Base-by-base conservation (phyloP, 2,329 filamentous ascomycete genomes). In the Talaromyces sp. region DNA sequence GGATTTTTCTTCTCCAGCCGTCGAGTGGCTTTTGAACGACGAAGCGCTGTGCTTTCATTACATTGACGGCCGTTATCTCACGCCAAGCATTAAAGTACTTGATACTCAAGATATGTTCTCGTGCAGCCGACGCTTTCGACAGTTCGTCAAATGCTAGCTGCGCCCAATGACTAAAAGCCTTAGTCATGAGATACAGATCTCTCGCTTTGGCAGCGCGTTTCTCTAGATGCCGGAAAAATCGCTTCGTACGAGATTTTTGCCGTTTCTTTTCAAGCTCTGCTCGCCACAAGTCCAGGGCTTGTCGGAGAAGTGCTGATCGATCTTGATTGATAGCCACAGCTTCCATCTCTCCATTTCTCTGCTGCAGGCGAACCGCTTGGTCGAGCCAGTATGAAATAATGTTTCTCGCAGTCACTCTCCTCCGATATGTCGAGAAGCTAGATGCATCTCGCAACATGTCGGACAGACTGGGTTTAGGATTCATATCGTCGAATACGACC, bases 31-130 rank as follows among this genome's bases (percentile, higher is more conserved):
- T 86, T 56, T 77, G 80, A 7, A 86, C 70, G 19, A 84, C 78
- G 65, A 88, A 83, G 38, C 83, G 76, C 51, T 82, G 80, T 11
- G 80, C 78, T 69, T 84, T 84, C 49, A 82, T 71, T 64, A 87
- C 83, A 68, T 90, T 88, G 59, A 86, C 82, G 1, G 82, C 81
- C 0, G 88, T 89, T 63, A 91, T 86, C 65, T 87, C 83, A 29
- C 85, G 83, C 90, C 90, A 92, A 7, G 86, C 86, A 65, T 85
- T 86, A 75, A 91, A 92, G 67, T 88, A 89, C 64, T 86, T 85
- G 13, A 85, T 86, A 64, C 89, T 83, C 63, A 95, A 79, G 67
- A 93, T 87, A 73, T 92, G 90, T 67, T 87, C 83, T 68, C 90
- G 84, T 22, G 91, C 91, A 49, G 87, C 82, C 4, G 85, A 86